Percentiles rank a stretch among this genome's conserved stretches.
phyloP scores from a whole-genome alignment of 257 asterid species.

The Nemophila menziesii region DNA sequence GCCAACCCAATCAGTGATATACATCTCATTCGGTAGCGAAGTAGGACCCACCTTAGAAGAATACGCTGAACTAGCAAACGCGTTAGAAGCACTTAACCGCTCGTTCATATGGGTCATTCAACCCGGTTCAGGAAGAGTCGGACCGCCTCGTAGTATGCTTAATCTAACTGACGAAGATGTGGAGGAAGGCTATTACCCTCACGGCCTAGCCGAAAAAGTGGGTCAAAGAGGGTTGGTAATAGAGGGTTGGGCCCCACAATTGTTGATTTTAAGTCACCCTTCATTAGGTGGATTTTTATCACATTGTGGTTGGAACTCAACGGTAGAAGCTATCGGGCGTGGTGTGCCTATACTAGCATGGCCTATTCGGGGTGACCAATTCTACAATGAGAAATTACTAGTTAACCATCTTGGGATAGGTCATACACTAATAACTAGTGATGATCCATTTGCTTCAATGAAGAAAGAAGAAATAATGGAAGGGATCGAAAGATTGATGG shows the following conservation, averaged over 20 bases:
- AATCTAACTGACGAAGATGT: neutral
- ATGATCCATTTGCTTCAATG: slow-evolving; percentile 24
- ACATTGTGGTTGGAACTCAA: slow-evolving; percentile 80
- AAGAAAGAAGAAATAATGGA: slow-evolving; percentile 29
- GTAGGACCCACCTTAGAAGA: slow-evolving; percentile 55
- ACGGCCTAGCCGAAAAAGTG: slow-evolving; percentile 27
- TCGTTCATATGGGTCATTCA: slow-evolving; percentile 69
- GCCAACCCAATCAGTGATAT: slow-evolving; percentile 38
- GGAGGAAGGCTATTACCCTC: slow-evolving; percentile 42
- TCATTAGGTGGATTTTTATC: slow-evolving; percentile 53
- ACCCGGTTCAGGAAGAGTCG: slow-evolving; percentile 36
- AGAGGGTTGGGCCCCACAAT: slow-evolving; percentile 77
- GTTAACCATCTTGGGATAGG: slow-evolving; percentile 38
- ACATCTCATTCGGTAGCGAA: slow-evolving; percentile 67
- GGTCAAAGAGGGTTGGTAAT: slow-evolving; percentile 46
- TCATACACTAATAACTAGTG: slow-evolving; percentile 20
- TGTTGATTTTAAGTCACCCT: slow-evolving; percentile 45
- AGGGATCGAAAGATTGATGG: slow-evolving; percentile 43
- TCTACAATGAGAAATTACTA: slow-evolving; percentile 36
- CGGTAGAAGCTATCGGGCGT: slow-evolving; percentile 44
- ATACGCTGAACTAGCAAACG: slow-evolving; percentile 32
- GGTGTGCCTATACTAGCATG: slow-evolving; percentile 60
- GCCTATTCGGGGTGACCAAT: slow-evolving; percentile 84
- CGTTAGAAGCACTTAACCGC: slow-evolving; percentile 30
- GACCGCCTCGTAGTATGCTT: slow-evolving; percentile 25